phyloP scores from a whole-genome alignment of 257 asterid genomes.

The Gardenia jasminoides region DNA sequence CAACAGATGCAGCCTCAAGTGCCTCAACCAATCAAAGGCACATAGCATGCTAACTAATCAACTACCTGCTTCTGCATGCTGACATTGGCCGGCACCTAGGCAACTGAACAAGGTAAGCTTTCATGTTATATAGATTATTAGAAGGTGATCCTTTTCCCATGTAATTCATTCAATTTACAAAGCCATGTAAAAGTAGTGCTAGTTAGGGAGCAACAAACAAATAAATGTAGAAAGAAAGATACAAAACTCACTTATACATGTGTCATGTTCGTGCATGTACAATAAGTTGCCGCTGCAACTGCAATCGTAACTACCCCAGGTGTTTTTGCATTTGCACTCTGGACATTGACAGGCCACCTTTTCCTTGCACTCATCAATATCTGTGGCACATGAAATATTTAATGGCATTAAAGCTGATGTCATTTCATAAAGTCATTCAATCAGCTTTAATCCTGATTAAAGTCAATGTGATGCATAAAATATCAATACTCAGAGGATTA shows the following conservation, averaged over 20 bases:
- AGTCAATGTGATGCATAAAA: neutral
- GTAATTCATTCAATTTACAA: neutral
- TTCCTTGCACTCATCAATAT: slow-evolving; percentile 86
- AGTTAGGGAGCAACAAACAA: neutral
- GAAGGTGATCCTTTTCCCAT: neutral
- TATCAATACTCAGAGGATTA: neutral
- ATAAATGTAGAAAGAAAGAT: neutral
- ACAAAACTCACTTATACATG: slow-evolving; percentile 63
- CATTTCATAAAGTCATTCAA: neutral
- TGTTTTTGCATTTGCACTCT: slow-evolving; percentile 84
- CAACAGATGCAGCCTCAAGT: neutral
- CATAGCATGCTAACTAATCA: neutral
- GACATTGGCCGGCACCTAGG: neutral
- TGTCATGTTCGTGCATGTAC: slow-evolving; percentile 83
- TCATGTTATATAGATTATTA: neutral
- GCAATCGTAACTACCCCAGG: slow-evolving; percentile 91
- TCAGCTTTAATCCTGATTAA: neutral
- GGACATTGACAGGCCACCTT: slow-evolving; percentile 74
- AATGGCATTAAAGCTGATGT: slow-evolving; percentile 10
- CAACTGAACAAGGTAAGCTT: neutral
- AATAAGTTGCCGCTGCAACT: slow-evolving; percentile 63
- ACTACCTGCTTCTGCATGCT: neutral
- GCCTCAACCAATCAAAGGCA: neutral
- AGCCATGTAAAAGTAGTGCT: neutral
- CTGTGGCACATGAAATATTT: slow-evolving; percentile 31